Percentiles rank a stretch among this genome's conserved stretches.
Conservation (phyloP, 2,329 filamentous ascomycete genomes). For the Sordariomycetes sp. region DNA sequence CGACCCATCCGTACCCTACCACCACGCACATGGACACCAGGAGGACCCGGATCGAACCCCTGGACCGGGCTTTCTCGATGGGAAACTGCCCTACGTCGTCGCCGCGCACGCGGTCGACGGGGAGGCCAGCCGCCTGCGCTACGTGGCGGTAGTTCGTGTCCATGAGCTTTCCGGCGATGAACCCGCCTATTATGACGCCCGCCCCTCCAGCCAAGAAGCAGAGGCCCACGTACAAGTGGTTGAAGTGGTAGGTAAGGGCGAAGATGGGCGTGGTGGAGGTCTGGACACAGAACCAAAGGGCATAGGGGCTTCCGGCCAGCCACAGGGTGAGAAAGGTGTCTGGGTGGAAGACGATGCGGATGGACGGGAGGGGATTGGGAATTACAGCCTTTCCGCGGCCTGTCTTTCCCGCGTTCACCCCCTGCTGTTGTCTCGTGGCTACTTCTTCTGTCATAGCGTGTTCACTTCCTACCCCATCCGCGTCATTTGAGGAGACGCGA, state of each 20-base stretch:
- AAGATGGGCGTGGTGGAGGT: slow-evolving; percentile 32
- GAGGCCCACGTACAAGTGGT: slow-evolving; percentile 42
- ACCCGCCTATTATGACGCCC: slow-evolving; percentile 34
- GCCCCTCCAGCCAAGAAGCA: slow-evolving; percentile 40
- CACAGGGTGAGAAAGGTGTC: slow-evolving; percentile 32
- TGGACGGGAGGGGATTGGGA: slow-evolving; percentile 28
- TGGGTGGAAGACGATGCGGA: slow-evolving; percentile 27
- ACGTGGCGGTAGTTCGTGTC: slow-evolving; percentile 60
- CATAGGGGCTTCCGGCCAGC: slow-evolving; percentile 32
- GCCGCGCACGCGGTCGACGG: slow-evolving; percentile 40
- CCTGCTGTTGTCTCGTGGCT: background rate
- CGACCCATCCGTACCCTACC: slow-evolving; percentile 40
- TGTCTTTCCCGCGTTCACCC: background rate
- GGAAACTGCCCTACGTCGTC: slow-evolving; percentile 36
- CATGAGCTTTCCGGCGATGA: slow-evolving; percentile 40
- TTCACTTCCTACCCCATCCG: too few species aligned
- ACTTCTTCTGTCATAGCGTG: background rate
- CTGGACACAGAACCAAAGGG: slow-evolving; percentile 36
- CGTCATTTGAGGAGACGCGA: too few species aligned
- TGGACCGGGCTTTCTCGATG: slow-evolving; percentile 37
- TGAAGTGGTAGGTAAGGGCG: slow-evolving; percentile 43
- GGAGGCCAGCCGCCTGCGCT: slow-evolving; percentile 39
- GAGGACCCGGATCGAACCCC: slow-evolving; percentile 40
- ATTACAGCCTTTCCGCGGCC: background rate
- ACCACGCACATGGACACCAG: slow-evolving; percentile 34